Conservation (phyloP, 2,329 filamentous ascomycete genomes). For the Beauveria sp. region DNA sequence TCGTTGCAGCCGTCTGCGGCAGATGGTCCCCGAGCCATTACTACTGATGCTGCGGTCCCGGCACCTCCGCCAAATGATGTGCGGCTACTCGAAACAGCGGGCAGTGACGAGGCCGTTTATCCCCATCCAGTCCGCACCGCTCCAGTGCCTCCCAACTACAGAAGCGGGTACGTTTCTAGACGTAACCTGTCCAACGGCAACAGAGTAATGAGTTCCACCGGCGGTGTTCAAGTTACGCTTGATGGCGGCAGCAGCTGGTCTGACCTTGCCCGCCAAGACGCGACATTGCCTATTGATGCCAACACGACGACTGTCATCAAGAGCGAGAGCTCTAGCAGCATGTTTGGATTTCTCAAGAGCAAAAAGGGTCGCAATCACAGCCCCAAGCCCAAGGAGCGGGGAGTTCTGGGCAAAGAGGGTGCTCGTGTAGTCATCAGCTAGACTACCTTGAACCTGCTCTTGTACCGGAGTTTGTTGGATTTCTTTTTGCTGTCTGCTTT, state of each 20-base stretch:
- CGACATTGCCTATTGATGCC: conserved; percentile 63
- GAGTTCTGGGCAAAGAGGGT: conserved; percentile 90
- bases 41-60: conserved; percentile 41
- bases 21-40: conserved; percentile 37
- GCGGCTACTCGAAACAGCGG: neutral
- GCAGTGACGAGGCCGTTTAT: conserved; percentile 1
- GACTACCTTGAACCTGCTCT: neutral
- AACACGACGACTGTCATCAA: conserved; percentile 45
- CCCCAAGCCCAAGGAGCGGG: conserved; percentile 88
- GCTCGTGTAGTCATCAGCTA: conserved; percentile 73
- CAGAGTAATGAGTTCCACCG: conserved; percentile 67
- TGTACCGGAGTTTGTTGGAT: neutral
- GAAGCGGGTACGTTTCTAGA: conserved; percentile 37
- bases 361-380: conserved; percentile 88
- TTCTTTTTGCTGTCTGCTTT: neutral
- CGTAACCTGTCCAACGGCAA: conserved; percentile 51
- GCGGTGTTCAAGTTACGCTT: conserved; percentile 84
- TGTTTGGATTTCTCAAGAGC: conserved; percentile 81
- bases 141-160: conserved; percentile 38
- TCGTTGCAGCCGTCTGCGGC: conserved; percentile 4
- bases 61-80: conserved; percentile 24
- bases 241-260: conserved; percentile 89
- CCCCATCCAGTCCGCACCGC: conserved; percentile 19
- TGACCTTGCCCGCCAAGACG: conserved; percentile 77
- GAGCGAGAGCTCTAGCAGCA: conserved; percentile 56